Evolutionary conservation across 345 rosid genomes (phyloP).

Genomic region (Hibiscus trionum): DNA sequence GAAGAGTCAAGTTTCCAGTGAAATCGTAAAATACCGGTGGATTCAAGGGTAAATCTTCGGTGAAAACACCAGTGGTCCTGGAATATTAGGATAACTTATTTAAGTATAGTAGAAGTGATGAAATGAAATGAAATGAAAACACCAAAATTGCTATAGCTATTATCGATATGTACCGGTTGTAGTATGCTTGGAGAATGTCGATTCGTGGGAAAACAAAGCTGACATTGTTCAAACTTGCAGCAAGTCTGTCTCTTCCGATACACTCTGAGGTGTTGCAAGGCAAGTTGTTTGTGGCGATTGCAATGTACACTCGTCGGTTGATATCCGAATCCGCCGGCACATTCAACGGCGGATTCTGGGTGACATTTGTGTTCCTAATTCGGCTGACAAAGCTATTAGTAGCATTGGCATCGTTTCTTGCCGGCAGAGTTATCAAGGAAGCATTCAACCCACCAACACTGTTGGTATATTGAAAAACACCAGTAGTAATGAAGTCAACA

Average conservation of each 20-base stretch:
- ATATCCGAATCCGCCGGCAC: neutral
- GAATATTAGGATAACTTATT: neutral
- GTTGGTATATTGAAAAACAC: conserved; percentile 25
- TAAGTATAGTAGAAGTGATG: neutral
- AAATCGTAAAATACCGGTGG: conserved; percentile 14
- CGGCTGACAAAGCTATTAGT: neutral
- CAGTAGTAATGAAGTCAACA: conserved; percentile 16
- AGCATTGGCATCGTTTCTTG: neutral
- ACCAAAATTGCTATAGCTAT: neutral
- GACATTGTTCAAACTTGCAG: conserved; percentile 1
- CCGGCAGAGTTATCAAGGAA: conserved; percentile 1
- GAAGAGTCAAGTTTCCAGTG: conserved; percentile 1
- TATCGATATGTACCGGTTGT: neutral
- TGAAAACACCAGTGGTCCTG: conserved; percentile 13
- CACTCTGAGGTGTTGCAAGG: conserved; percentile 5
- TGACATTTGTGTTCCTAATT: conserved; percentile 14
- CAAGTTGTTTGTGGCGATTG: conserved; percentile 8
- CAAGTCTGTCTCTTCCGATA: neutral
- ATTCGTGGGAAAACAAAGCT: neutral
- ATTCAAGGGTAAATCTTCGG: conserved; percentile 6
- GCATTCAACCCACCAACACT: neutral
- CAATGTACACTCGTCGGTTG: neutral
- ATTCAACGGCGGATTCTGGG: neutral
- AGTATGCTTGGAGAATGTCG: conserved; percentile 14
- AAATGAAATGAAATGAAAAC: neutral